These are phyloP conservation scores for Physcomitrellopsis africana DNA, from an alignment of 225 moss, liverwort and hornwort genomes.

Conservation along the genomic window DNA sequence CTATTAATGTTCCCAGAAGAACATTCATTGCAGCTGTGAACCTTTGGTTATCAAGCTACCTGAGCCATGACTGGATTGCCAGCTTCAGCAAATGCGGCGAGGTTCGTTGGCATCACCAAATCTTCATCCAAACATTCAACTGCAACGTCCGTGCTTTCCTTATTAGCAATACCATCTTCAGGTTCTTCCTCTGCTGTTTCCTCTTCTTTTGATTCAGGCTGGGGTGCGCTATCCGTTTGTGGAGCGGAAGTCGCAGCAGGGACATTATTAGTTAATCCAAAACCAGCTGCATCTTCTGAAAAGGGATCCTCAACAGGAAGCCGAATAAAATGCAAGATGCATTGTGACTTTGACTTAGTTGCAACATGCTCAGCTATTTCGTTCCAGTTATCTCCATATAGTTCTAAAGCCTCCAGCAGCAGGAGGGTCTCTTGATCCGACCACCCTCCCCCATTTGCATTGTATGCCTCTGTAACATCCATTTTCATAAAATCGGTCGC, in stretches of 20 bases:
- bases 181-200: constrained; percentile 38
- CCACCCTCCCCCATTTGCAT: constrained; percentile 97
- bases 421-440: constrained; percentile 97
- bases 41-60: constrained; percentile 48
- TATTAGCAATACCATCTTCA: constrained; percentile 39
- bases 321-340: constrained; percentile 89
- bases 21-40: constrained; percentile 15
- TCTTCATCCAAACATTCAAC: constrained; percentile 53
- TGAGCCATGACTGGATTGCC: constrained; percentile 99
- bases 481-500: constrained; percentile 91
- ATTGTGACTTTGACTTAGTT: constrained; percentile 95
- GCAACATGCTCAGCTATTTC: constrained; percentile 99
- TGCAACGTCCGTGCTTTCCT: constrained; percentile 34
- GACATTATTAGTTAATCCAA: constrained; percentile 43
- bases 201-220: constrained; percentile 47
- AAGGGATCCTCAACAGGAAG: constrained; percentile 98
- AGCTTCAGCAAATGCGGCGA: constrained; percentile 89
- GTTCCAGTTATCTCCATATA: constrained; percentile 96
- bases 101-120: constrained; percentile 58
- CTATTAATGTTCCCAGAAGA: not conserved
- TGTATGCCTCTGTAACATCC: constrained; percentile 89
- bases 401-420: constrained; percentile 90
- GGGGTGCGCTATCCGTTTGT: constrained; percentile 36
- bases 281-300: constrained; percentile 67
- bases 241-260: constrained; percentile 43